Percentiles rank a stretch among this genome's conserved stretches.
Evolutionary conservation across 805 yeast genomes (phyloP).

Genomic region (Tetrapisispora taiwanensis): DNA sequence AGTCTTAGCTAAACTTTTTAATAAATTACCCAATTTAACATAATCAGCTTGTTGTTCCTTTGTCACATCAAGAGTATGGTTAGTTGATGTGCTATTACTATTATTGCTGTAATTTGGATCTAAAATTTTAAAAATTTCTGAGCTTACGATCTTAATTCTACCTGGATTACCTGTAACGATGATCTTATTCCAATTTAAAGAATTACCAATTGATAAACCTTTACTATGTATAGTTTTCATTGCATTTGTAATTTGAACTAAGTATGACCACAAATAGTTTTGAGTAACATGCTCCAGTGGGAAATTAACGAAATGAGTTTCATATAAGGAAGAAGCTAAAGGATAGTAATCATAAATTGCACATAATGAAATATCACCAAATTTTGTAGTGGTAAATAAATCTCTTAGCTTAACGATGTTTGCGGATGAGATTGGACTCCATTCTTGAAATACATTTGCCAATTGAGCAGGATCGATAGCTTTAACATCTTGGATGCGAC

Average conservation of each 20-base stretch:
- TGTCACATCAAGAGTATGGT: slow-evolving; percentile 8
- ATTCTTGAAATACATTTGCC: slow-evolving; percentile 43
- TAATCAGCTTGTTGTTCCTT: slow-evolving; percentile 47
- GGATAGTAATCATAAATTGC: slow-evolving; percentile 84
- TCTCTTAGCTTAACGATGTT: slow-evolving; percentile 62
- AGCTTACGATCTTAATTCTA: slow-evolving; percentile 59
- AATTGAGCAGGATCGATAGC: slow-evolving; percentile 38
- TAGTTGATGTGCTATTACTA: slow-evolving; percentile 13
- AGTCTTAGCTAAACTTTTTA: slow-evolving; percentile 24
- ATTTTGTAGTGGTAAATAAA: slow-evolving; percentile 78
- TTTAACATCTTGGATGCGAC: slow-evolving; percentile 58
- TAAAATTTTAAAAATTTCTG: slow-evolving; percentile 33
- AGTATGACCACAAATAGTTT: slow-evolving; percentile 61
- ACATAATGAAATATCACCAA: slow-evolving; percentile 69
- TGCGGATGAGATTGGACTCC: slow-evolving; percentile 45
- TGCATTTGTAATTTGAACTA: slow-evolving; percentile 67
- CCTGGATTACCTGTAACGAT: slow-evolving; percentile 58
- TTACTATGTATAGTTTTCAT: slow-evolving; percentile 52
- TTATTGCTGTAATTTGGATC: slow-evolving; percentile 53
- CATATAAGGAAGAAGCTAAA: slow-evolving; percentile 56
- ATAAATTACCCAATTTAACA: slow-evolving; percentile 45
- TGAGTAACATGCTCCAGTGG: slow-evolving; percentile 39
- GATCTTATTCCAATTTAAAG: slow-evolving; percentile 56
- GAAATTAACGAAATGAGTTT: slow-evolving; percentile 45
- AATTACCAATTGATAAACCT: slow-evolving; percentile 45